Percentiles rank a stretch among this genome's conserved stretches.
Conservation (phyloP, 257 asterid species). For the Solanum lignicaule region DNA sequence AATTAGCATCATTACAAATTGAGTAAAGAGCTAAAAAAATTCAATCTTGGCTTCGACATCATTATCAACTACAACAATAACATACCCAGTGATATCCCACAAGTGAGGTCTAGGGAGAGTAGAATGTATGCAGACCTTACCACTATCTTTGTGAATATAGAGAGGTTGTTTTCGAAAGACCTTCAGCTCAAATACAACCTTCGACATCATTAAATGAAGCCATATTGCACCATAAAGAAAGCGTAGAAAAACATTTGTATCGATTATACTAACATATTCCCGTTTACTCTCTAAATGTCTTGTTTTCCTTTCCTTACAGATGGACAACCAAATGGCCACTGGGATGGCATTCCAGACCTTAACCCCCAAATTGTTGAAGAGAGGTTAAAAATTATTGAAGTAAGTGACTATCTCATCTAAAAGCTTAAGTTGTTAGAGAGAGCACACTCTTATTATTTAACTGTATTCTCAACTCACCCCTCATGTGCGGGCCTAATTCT, state of each 20-base stretch:
- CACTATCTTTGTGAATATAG: not conserved
- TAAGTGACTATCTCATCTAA: not conserved
- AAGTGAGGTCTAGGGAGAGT: not conserved
- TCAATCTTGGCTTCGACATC: not conserved
- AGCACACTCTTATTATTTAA: no score
- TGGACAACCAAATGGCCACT: not conserved
- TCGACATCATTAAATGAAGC: not conserved
- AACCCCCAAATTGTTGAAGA: not conserved
- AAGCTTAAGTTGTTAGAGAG: not conserved
- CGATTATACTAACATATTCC: not conserved
- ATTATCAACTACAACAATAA: not conserved
- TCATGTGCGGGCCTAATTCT: not conserved
- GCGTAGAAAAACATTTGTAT: not conserved
- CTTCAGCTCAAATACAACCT: not conserved
- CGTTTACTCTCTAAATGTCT: not conserved
- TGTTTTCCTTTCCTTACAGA: not conserved
- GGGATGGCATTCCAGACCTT: not conserved
- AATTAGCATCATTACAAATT: not conserved
- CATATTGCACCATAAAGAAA: not conserved
- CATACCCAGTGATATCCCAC: not conserved
- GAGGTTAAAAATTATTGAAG: not conserved
- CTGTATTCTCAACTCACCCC: not conserved
- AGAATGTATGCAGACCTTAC: not conserved
- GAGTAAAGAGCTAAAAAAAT: not conserved
- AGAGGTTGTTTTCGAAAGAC: not conserved